Evolutionary conservation across 768 basidiomycete species (phyloP).

Genomic region (Phylloporus arenicola): DNA sequence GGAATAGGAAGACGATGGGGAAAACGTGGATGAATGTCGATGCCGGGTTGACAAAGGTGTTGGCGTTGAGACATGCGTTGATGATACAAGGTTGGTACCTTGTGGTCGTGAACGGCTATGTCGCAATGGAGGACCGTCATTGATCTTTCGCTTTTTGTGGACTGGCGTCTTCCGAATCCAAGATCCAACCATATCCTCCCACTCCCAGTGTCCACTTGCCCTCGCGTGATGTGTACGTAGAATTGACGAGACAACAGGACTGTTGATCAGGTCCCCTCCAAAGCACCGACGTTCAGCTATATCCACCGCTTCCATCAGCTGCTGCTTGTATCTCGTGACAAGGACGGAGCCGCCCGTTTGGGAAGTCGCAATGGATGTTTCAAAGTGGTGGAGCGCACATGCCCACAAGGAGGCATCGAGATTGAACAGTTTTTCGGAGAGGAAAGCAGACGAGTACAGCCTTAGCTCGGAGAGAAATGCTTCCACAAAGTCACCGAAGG

Average conservation of each 20-base stretch:
- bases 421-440: slow-evolving; percentile 30
- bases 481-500: slow-evolving; percentile 14
- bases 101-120: not conserved
- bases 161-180: slow-evolving; percentile 40
- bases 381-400: slow-evolving; percentile 44
- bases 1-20: slow-evolving; percentile 8
- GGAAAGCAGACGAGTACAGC: slow-evolving; percentile 29
- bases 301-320: slow-evolving; percentile 44
- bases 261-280: slow-evolving; percentile 19
- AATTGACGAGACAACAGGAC: slow-evolving; percentile 12
- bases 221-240: slow-evolving; percentile 9
- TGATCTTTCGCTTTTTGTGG: slow-evolving; percentile 20
- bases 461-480: slow-evolving; percentile 22
- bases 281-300: slow-evolving; percentile 49
- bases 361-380: slow-evolving; percentile 26
- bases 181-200: slow-evolving; percentile 43
- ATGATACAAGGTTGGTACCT: not conserved
- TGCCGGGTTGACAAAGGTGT: not conserved
- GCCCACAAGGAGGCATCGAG: slow-evolving; percentile 51
- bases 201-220: slow-evolving; percentile 37
- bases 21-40: slow-evolving; percentile 4
- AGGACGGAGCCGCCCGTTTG: slow-evolving; percentile 20
- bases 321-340: slow-evolving; percentile 33
- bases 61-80: not conserved
- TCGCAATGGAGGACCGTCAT: slow-evolving; percentile 1